phyloP scores from a whole-genome alignment of 176 grass and related monocot species.

The Oryza officinalis region DNA sequence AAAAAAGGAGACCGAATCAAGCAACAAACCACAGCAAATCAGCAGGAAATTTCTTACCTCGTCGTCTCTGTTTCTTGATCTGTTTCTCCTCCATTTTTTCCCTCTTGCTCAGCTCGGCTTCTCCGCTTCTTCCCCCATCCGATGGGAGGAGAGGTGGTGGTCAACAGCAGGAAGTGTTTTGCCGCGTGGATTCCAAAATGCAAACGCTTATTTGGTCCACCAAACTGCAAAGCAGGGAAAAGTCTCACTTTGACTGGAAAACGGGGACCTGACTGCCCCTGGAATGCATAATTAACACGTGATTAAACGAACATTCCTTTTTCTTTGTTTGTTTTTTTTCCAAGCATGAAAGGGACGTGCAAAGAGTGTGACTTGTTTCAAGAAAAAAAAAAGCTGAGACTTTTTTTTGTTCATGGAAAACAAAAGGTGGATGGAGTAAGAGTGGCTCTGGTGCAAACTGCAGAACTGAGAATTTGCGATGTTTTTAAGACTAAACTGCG shows the following conservation, averaged over 20 bases:
- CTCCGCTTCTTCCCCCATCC: background rate
- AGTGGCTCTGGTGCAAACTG: too few relatives aligned
- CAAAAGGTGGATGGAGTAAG: background rate
- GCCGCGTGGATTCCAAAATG: slow-evolving; percentile 28
- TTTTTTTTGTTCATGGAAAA: too few relatives aligned
- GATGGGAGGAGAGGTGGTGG: slow-evolving; percentile 18
- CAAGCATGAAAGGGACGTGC: background rate
- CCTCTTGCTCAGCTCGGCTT: background rate
- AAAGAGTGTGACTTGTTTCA: background rate
- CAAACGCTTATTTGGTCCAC: slow-evolving; percentile 35
- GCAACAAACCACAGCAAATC: background rate
- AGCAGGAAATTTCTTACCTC: slow-evolving; percentile 22
- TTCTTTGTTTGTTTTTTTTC: background rate
- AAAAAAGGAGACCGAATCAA: background rate
- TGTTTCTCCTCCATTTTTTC: background rate
- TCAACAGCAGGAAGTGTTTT: slow-evolving; percentile 47
- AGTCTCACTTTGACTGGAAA: slow-evolving; percentile 30
- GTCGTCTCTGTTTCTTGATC: background rate
- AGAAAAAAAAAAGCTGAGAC: background rate
- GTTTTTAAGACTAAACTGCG: background rate
- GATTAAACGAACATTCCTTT: background rate
- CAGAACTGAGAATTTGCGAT: background rate
- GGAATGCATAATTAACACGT: slow-evolving; percentile 3
- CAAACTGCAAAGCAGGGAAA: background rate
- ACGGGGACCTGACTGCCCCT: background rate